Conservation (phyloP, 108 stramenopile genomes). For the Thalassiosira profunda region DNA sequence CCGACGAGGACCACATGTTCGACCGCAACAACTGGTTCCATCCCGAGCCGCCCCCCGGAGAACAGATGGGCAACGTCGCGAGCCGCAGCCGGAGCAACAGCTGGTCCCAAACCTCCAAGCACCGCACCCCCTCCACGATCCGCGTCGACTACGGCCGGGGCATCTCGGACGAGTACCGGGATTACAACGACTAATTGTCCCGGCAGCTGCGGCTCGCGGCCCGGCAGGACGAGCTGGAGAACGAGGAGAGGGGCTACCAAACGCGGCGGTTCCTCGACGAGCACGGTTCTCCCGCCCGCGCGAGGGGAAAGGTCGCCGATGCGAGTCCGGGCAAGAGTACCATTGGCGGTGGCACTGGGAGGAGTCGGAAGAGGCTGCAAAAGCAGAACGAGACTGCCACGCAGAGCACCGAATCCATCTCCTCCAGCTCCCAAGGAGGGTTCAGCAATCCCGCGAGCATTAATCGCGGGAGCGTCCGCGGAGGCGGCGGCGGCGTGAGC, state of each 20-base stretch:
- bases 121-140: background rate
- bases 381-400: background rate
- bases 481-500: background rate
- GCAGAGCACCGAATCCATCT: background rate
- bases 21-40: no score
- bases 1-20: no score
- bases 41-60: no score
- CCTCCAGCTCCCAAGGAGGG: background rate
- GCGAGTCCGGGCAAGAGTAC: background rate
- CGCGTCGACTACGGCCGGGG: background rate
- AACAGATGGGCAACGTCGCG: no score
- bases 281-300: background rate
- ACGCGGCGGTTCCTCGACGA: background rate
- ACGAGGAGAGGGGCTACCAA: background rate
- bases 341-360: background rate
- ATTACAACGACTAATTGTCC: slow-evolving; percentile 23
- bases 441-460: background rate
- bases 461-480: no score
- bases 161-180: slow-evolving; percentile 4
- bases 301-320: no score
- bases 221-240: background rate
- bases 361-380: background rate
- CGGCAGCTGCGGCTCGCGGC: slow-evolving; percentile 20
- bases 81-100: background rate
- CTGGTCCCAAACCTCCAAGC: background rate